Percentiles rank a stretch among this genome's conserved stretches.
phyloP scores from a whole-genome alignment of 2,329 filamentous ascomycete species.

The Periconia sp. region DNA sequence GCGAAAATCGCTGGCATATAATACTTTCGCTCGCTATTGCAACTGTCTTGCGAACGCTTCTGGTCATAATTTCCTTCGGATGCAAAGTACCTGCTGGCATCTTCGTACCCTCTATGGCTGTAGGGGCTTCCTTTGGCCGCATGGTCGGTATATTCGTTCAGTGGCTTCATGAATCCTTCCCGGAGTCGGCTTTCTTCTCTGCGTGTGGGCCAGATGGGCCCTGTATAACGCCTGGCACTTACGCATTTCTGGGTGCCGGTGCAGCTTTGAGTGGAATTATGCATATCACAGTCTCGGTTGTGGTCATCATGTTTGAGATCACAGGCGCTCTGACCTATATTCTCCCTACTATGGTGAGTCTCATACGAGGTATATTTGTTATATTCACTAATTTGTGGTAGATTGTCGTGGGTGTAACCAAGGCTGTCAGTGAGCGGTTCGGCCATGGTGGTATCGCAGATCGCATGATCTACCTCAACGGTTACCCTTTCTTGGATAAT shows the following conservation, averaged over 20 bases:
- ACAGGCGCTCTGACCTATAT: constrained; percentile 98
- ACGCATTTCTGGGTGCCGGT: constrained; percentile 90
- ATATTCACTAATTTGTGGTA: constrained; percentile 19
- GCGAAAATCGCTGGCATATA: constrained; percentile 73
- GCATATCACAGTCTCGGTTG: constrained; percentile 95
- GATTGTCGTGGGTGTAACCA: constrained; percentile 96
- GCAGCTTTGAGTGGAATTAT: constrained; percentile 94
- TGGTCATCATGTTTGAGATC: constrained; percentile 99
- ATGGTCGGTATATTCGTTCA: constrained; percentile 95
- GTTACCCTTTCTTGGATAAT: constrained; percentile 93
- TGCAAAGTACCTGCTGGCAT: constrained; percentile 98
- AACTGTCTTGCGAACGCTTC: constrained; percentile 75
- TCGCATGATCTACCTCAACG: constrained; percentile 98
- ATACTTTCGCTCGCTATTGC: constrained; percentile 76
- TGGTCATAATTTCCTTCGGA: constrained; percentile 95
- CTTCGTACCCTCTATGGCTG: constrained; percentile 97
- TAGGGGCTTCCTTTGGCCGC: constrained; percentile 90
- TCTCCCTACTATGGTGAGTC: constrained; percentile 80
- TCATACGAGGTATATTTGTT: background rate
- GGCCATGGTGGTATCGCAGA: constrained; percentile 97
- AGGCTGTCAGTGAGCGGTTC: constrained; percentile 86
- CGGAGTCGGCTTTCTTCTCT: constrained; percentile 80
- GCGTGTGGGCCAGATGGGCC: constrained; percentile 88
- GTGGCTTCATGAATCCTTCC: constrained; percentile 81
- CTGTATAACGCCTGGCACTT: constrained; percentile 96